These are phyloP conservation scores for Pseudogymnoascus sp. DNA, from an alignment of 2,329 filamentous ascomycete genomes.

Conservation along the genomic window DNA sequence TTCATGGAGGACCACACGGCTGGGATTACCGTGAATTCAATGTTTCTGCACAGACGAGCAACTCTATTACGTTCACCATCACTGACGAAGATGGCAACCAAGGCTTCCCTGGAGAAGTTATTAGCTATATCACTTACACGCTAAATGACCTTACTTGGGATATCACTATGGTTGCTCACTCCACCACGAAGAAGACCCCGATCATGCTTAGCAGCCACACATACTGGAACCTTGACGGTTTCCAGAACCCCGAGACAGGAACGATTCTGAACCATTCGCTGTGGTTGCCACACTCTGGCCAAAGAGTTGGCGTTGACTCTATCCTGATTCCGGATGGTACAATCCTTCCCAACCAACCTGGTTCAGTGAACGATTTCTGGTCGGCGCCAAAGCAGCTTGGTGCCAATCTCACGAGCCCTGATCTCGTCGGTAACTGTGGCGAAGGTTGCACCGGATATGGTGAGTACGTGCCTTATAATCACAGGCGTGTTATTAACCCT, in stretches of 20 bases:
- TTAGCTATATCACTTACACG: slow-evolving; percentile 68
- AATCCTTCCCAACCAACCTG: slow-evolving; percentile 59
- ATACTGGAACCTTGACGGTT: slow-evolving; percentile 81
- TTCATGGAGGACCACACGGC: slow-evolving; percentile 63
- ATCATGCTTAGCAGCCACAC: slow-evolving; percentile 71
- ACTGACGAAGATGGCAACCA: slow-evolving; percentile 65
- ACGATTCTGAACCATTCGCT: slow-evolving; percentile 64
- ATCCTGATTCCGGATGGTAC: slow-evolving; percentile 71
- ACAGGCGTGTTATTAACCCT: slow-evolving; percentile 8
- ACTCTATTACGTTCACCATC: slow-evolving; percentile 68
- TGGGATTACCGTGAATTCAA: slow-evolving; percentile 77
- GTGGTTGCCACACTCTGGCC: slow-evolving; percentile 63
- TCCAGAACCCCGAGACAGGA: slow-evolving; percentile 62
- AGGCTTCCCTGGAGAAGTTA: slow-evolving; percentile 72
- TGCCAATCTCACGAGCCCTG: slow-evolving; percentile 54
- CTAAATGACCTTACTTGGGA: slow-evolving; percentile 61
- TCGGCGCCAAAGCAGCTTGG: slow-evolving; percentile 73
- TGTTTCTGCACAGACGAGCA: slow-evolving; percentile 57
- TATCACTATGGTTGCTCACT: slow-evolving; percentile 62
- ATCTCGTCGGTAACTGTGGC: slow-evolving; percentile 68
- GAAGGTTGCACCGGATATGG: slow-evolving; percentile 79
- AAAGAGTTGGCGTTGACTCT: slow-evolving; percentile 60
- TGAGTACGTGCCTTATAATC: slow-evolving; percentile 29
- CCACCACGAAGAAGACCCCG: slow-evolving; percentile 68
- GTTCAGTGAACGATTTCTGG: slow-evolving; percentile 76